Conservation (phyloP, 805 yeast species). For the Wickerhamiella bombiphila region DNA sequence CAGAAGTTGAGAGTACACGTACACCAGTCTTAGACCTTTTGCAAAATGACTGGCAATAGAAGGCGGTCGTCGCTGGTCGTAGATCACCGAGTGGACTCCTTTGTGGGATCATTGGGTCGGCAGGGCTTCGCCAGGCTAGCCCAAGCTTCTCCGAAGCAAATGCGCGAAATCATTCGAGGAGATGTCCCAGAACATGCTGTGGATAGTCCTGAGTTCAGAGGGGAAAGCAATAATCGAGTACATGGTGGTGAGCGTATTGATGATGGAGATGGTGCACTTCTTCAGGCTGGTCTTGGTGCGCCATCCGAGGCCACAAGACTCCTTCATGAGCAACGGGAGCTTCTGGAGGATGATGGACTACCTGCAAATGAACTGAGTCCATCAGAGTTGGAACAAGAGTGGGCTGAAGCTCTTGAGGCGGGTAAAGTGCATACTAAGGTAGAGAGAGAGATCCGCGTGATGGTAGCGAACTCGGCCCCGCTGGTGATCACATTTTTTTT, state of each 20-base stretch:
- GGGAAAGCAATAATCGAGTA: conserved; percentile 1
- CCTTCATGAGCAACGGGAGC: conserved; percentile 20
- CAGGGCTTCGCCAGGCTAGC: background rate
- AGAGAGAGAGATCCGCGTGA: conserved; percentile 18
- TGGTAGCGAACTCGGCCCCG: conserved; percentile 30
- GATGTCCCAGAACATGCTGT: conserved; percentile 1
- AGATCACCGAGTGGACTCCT: conserved; percentile 2
- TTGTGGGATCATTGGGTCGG: conserved; percentile 18
- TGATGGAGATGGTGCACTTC: conserved; percentile 16
- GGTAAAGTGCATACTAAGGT: conserved; percentile 20
- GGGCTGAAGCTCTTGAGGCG: conserved; percentile 21
- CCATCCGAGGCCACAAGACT: conserved; percentile 20
- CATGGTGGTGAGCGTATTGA: conserved; percentile 3
- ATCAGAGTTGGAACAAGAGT: conserved; percentile 14
- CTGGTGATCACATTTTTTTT: conserved; percentile 54
- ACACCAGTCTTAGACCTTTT: too few species aligned
- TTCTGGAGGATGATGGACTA: conserved; percentile 10
- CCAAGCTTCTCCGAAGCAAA: background rate
- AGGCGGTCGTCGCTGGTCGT: background rate
- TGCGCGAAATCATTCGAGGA: background rate
- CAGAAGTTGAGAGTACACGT: too few species aligned
- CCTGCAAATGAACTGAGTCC: background rate
- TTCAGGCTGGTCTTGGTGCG: conserved; percentile 19
- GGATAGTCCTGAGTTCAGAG: conserved; percentile 4
- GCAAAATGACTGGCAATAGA: background rate